A percentile compares a stretch with the other conserved stretches of the same genome.
These are phyloP conservation scores for Nothophytophthora sp. DNA, from an alignment of 352 stramenopile species.

Conservation along the genomic window DNA sequence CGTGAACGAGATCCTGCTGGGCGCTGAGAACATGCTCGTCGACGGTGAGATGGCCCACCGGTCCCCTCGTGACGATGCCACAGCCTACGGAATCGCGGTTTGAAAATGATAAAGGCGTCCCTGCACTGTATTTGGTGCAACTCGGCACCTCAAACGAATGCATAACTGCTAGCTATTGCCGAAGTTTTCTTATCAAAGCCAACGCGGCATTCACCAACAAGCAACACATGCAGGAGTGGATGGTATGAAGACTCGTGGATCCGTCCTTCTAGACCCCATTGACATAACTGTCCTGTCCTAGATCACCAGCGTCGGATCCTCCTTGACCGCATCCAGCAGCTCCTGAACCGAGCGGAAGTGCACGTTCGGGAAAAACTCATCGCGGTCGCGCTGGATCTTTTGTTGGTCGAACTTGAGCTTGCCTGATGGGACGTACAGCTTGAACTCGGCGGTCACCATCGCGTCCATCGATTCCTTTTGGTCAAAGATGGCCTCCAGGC, in stretches of 20 bases:
- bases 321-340: conserved; percentile 17
- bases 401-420: conserved; percentile 20
- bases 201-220: too few species aligned
- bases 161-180: too few species aligned
- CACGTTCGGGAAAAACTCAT: conserved; percentile 23
- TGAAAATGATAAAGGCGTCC: neutral
- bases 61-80: neutral
- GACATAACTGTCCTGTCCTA: conserved; percentile 1
- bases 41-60: neutral
- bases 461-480: conserved; percentile 10
- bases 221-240: neutral
- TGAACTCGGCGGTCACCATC: conserved; percentile 15
- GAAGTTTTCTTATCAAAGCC: too few species aligned
- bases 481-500: conserved; percentile 9
- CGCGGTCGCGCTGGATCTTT: conserved; percentile 30
- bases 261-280: neutral
- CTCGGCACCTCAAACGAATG: too few species aligned
- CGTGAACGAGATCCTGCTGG: conserved; percentile 12
- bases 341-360: conserved; percentile 34
- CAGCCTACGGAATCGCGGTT: neutral
- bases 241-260: neutral
- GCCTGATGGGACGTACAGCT: conserved; percentile 12
- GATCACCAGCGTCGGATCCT: conserved; percentile 16
- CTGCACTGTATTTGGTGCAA: too few species aligned
- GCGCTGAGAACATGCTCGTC: conserved; percentile 17